Base-by-base conservation (phyloP, 1,284 basidiomycete species). In the Marasmius sp. region DNA sequence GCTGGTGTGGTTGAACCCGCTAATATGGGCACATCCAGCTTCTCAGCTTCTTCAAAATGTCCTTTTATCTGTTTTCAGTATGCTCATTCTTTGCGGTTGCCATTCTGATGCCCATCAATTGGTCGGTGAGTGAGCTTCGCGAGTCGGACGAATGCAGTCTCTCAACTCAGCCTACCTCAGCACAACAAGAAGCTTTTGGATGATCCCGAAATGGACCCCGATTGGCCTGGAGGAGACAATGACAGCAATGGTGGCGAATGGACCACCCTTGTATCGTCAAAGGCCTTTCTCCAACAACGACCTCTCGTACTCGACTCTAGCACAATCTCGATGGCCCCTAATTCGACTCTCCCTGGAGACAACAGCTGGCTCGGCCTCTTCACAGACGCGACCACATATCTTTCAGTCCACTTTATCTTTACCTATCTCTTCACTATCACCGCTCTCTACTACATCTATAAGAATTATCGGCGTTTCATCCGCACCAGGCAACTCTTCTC, bases 41-140 rank as follows among this genome's bases (percentile, higher is more conserved):
- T 4, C 85, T 99, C 41, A 93, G 89, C 68, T 99, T 99, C 78
- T 92, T 95, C 83, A 95, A 96, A 74, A 98, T 93, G 85, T 88
- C 91, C 0, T 98, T 98, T 74, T 88, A 91, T 70, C 83, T 98
- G 36, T 98, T 98, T 74, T 88, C 89, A 0, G 75, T 88, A n/a
- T 91, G 93, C 72, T 94, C 94, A 0, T 71, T 94, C 50, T 87
- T 94, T 62, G 93, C 94, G 6, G 79, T 89, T 1, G 74, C 85
- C 1, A 85, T 95, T 16, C 82, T 98, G 16, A 95, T 97, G 86
- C 95, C 95, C 1, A 82, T 97, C 58, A 97, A 97, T 69, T 88
- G 91, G 79, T 91, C 86, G 77, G 94, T 94, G 66, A 67, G 85
- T 69, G 61, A 22, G 22, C 36, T 47, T 63, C 4, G 55, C 43